Conservation (phyloP, 352 stramenopile species). For the Pythium periplocum region DNA sequence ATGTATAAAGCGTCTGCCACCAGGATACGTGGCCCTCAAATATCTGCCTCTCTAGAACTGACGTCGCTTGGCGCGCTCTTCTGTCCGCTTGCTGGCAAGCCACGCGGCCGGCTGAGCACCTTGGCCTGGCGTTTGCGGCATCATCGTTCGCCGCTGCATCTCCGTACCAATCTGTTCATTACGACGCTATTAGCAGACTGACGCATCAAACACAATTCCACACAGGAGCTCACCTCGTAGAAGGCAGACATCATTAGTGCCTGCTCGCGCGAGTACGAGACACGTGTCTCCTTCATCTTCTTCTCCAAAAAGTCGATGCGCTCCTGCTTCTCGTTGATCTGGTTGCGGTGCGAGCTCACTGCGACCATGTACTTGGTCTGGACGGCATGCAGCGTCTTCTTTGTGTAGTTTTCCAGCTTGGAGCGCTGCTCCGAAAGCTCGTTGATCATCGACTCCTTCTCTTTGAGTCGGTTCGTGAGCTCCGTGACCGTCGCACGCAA, state of each 20-base stretch:
- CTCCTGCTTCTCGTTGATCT: slow-evolving; percentile 84
- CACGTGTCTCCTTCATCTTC: slow-evolving; percentile 79
- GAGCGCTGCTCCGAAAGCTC: slow-evolving; percentile 78
- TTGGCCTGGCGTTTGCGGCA: slow-evolving; percentile 55
- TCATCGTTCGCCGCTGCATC: slow-evolving; percentile 86
- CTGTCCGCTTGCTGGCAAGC: slow-evolving; percentile 80
- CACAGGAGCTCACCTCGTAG: slow-evolving; percentile 58
- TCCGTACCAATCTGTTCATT: slow-evolving; percentile 74
- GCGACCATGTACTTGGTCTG: slow-evolving; percentile 90
- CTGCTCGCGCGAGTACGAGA: slow-evolving; percentile 79
- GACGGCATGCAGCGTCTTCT: slow-evolving; percentile 87
- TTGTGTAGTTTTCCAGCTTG: slow-evolving; percentile 89
- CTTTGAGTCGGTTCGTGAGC: slow-evolving; percentile 82
- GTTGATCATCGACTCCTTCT: slow-evolving; percentile 87
- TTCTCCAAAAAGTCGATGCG: slow-evolving; percentile 82
- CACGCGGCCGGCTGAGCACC: slow-evolving; percentile 56
- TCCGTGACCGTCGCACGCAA: slow-evolving; percentile 72
- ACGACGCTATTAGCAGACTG: no score
- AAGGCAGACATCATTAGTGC: slow-evolving; percentile 87
- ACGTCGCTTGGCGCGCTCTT: slow-evolving; percentile 78
- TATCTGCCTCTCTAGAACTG: slow-evolving; percentile 30
- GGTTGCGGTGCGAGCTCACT: slow-evolving; percentile 84
- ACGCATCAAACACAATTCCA: no score
- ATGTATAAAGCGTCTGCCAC: no score
- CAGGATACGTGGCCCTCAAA: no score